Evolutionary conservation across 139 green algal genomes (phyloP).

Genomic region (Volvox africanus): DNA sequence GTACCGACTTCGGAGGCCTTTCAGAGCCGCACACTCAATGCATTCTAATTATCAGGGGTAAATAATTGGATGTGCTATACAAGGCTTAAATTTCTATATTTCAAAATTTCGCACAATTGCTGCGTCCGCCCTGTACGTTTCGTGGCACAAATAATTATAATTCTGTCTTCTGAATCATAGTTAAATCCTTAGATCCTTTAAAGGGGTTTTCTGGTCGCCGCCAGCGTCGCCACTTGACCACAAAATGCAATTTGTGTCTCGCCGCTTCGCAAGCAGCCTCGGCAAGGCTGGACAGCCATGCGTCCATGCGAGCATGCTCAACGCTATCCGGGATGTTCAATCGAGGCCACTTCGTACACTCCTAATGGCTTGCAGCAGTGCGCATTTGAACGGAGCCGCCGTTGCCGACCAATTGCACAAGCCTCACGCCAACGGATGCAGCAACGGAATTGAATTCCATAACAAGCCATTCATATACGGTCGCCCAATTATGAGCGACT

Average conservation of each 20-base stretch:
- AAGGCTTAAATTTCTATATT: too few relatives aligned
- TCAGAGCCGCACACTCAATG: too few relatives aligned
- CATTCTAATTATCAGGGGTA: too few relatives aligned
- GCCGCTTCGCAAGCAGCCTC: neutral
- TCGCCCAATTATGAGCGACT: neutral
- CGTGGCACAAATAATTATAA: too few relatives aligned
- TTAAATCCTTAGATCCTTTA: too few relatives aligned
- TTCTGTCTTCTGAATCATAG: too few relatives aligned
- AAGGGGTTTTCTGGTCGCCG: too few relatives aligned
- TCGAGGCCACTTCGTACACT: neutral
- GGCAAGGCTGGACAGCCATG: neutral
- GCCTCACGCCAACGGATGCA: neutral
- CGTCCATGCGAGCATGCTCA: neutral
- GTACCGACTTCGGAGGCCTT: too few relatives aligned
- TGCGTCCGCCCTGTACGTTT: too few relatives aligned
- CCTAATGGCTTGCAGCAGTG: neutral
- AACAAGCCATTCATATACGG: conserved; percentile 4
- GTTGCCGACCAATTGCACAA: conserved; percentile 10
- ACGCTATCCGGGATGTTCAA: neutral
- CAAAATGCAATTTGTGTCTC: conserved; percentile 25
- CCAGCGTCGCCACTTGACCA: neutral
- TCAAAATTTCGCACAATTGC: too few relatives aligned
- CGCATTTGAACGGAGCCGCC: conserved; percentile 6
- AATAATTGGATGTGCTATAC: too few relatives aligned
- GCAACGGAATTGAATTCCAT: neutral